Evolutionary conservation across 1,284 basidiomycete genomes (phyloP), one percentile per base, ranked within the genome.

Genomic region (Schizophyllum commune): DNA sequence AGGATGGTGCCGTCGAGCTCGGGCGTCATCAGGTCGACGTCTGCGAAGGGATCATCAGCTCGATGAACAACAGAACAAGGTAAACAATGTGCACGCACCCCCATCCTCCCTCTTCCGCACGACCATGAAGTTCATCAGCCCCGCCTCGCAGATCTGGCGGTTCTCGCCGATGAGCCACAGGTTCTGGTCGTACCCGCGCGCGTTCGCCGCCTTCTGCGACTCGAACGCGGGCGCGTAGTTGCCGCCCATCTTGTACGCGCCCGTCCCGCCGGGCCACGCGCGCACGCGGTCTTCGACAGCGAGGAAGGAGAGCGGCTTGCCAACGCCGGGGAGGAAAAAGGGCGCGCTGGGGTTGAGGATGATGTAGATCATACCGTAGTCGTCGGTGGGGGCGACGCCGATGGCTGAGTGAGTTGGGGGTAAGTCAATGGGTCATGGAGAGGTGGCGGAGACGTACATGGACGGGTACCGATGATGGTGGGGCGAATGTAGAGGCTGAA

Each of bases 181-280:
- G 57, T 76, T 72, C 68, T 78, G 77, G 63, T 88, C 83, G 69
- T 93, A 94, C 0, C 92, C 92, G 55, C 81, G 71, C 57, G 80
- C 75, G 1, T 80, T 78, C 0, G 92, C 92, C 9, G 77, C 70
- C 32, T 79, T 74, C 69, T 89, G 87, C 0, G 89, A 83, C 9
- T 81, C 69, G 72, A 93, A 88, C 2, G 82, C 82, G 0, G 88
- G 84, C 0, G 86, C 76, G 68, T 92, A 92, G 75, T 92, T 93
- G 17, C 83, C 67, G 0, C 82, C 82, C n/a, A 90, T 73, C 71
- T 89, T 89, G 74, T 80, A 75, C 0, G 75, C 81, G 21, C 88
- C 88, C 0, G 85, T 88, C 7, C 86, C 91, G 55, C 92, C 92
- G 0, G 92, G 92, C 91, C 91, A 94, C 0, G 92, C 82, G 54